These are phyloP conservation scores for Tricholoma saponaceum DNA, from an alignment of 768 basidiomycete species.

Conservation along the genomic window DNA sequence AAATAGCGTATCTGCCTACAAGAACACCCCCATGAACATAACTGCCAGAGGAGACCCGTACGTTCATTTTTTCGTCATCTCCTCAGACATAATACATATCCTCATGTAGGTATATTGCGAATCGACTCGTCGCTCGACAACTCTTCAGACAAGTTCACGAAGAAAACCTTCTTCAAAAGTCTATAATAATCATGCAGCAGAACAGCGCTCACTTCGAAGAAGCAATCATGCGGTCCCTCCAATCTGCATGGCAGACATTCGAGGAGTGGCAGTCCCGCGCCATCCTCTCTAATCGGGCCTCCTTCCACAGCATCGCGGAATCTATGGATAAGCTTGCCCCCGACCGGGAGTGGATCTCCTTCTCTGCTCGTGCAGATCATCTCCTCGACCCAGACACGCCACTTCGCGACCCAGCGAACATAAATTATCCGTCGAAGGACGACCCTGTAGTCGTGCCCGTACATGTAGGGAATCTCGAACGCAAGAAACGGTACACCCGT, in stretches of 20 bases:
- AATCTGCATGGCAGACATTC: conserved; percentile 96
- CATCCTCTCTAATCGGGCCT: conserved; percentile 64
- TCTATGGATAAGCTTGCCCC: conserved; percentile 78
- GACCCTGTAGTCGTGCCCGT: conserved; percentile 83
- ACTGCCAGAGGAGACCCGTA: conserved; percentile 79
- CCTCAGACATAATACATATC: background rate
- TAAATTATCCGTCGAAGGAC: conserved; percentile 87
- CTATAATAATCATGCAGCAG: conserved; percentile 96
- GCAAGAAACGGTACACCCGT: conserved; percentile 94
- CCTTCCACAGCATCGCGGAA: conserved; percentile 64
- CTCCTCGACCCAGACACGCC: conserved; percentile 97
- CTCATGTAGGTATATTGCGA: conserved; percentile 53
- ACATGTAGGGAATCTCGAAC: conserved; percentile 86
- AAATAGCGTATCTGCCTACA: conserved; percentile 79
- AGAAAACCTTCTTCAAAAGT: conserved; percentile 97
- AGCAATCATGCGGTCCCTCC: conserved; percentile 90
- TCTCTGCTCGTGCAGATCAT: conserved; percentile 92
- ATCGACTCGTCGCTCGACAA: conserved; percentile 70
- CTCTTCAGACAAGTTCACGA: conserved; percentile 91
- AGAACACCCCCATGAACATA: conserved; percentile 90
- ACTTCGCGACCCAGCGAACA: conserved; percentile 70
- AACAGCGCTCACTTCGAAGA: conserved; percentile 99
- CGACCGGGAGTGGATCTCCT: conserved; percentile 93
- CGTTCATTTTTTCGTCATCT: conserved; percentile 27
- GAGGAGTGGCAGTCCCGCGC: conserved; percentile 92